Base-by-base conservation (phyloP, 1,284 basidiomycete genomes). In the Malassezia obtusa region DNA sequence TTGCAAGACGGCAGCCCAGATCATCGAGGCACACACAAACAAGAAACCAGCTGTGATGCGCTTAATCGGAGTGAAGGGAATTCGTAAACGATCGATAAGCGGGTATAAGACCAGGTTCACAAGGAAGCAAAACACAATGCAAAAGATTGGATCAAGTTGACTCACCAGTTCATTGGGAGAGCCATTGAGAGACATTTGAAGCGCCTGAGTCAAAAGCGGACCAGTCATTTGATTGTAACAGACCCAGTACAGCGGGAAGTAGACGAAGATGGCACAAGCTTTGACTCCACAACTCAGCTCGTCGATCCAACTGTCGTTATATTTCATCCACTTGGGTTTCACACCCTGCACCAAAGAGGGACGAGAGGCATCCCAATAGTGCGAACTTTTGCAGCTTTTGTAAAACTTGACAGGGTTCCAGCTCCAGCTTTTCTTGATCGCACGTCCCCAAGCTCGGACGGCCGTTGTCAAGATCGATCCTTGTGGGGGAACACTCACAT, bases 321-420 rank as follows among this genome's bases (percentile, higher is more conserved):
- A 79, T 7, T 67, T 76, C 68, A 77, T 76, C 77, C 75, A 78
- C 9, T 48, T 15, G 0, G 76, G 76, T 38, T 65, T 66, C 45
- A 67, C 58, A 12, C 61, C 70, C 22, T 60, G 37, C 46, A 76
- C 68, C 49, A 73, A 64, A n/a, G 65, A 65, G 10, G 86, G 86
- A 73, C 86, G 87, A 3, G 79, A 85, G 39, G 67, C 76, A 49
- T 88, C 84, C 87, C 88, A 91, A 76, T 89, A 87, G 62, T 82
- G 83, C 25, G 77, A 64, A 0, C 81, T 79, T 15, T 75, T 80
- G 60, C 71, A 68, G 54, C 65, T 60, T 46, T 63, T 63, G 41
- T 52, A 25, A 15, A 63, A 61, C 10, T 40, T 40, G 35, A 67
- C 48, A 7, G 77, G 76, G 62, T 76, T 75, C 43, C 63, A 55